Evolutionary conservation across 306 rosid genomes (phyloP), one percentile per base, ranked within the genome.

Genomic region (Abrus precatorius): DNA sequence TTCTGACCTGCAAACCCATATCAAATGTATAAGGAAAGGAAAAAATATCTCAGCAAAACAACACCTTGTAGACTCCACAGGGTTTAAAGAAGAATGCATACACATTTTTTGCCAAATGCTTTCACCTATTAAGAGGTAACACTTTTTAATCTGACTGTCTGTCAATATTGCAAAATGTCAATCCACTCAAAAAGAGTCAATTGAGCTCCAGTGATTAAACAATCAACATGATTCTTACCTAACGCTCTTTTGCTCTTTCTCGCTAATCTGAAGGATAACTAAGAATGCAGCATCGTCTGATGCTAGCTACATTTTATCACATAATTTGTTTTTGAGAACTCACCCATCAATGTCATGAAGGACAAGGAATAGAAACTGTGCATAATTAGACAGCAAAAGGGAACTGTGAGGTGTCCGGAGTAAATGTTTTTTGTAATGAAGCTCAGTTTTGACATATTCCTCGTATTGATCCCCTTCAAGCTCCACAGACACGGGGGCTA

Each of bases 381-480:
- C 98, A 83, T 87, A 92, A 85, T 94, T 94, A 34, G 97, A 83
- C 14, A 94, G 88, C 27, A 94, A 86, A 72, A 94, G 98, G 4
- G 95, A 88, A 86, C 82, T 87, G 27, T 85, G 6, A 8, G 95
- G 97, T 12, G 84, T 81, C 71, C 27, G 64, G 38, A 68, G 60
- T 71, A 92, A 36, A 67, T 72, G 75, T 77, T 66, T 78, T 85
- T 85, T 88, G 85, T 92, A 94, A 41, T 63, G 57, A 60, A 86
- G 80, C 72, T 90, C 90, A 28, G 97, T 92, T 83, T 84, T 86
- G 44, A 52, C 73, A 85, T 88, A 90, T 38, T 83, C 89, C 38
- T 75, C 87, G 12, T 87, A 80, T 34, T 76, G 81, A 62, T 94
- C 97, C 40, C 87, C 82, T 81, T 94, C 97, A 10, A 91, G 74